Conservation (phyloP, 495 filamentous ascomycete genomes). For the Penicillium bialowiezense region DNA sequence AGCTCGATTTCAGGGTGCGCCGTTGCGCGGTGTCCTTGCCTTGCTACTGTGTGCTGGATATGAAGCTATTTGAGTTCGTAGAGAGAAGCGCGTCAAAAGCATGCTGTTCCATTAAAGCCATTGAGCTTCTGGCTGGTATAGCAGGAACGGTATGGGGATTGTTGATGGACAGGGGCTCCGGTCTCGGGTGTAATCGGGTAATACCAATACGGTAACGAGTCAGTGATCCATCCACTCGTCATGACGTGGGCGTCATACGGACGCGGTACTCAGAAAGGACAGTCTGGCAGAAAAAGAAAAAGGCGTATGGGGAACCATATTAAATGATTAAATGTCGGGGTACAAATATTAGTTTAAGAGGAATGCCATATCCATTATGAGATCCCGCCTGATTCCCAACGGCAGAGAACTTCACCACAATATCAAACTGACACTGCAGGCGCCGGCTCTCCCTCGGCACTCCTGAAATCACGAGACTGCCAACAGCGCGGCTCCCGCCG, state of each 20-base stretch:
- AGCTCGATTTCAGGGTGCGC: slow-evolving; percentile 22
- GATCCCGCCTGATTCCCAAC: too few relatives aligned
- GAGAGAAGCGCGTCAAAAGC: too few relatives aligned
- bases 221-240: slow-evolving; percentile 7
- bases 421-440: too few relatives aligned
- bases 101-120: too few relatives aligned
- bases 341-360: too few relatives aligned
- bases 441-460: background rate
- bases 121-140: too few relatives aligned
- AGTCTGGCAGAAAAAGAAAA: background rate
- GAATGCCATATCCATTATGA: too few relatives aligned
- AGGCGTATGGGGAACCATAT: background rate
- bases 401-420: too few relatives aligned
- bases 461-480: background rate
- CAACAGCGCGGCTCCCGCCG: background rate
- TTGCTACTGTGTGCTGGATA: too few relatives aligned
- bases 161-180: background rate
- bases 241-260: slow-evolving; percentile 7
- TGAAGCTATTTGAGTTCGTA: too few relatives aligned
- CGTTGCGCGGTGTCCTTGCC: slow-evolving; percentile 8
- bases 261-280: background rate
- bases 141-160: too few relatives aligned
- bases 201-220: slow-evolving; percentile 5
- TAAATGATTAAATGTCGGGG: too few relatives aligned
- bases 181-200: slow-evolving; percentile 7